A percentile compares a stretch with the other conserved stretches of the same genome.
phyloP scores from a whole-genome alignment of 805 yeast genomes.

The Millerago galiae region DNA sequence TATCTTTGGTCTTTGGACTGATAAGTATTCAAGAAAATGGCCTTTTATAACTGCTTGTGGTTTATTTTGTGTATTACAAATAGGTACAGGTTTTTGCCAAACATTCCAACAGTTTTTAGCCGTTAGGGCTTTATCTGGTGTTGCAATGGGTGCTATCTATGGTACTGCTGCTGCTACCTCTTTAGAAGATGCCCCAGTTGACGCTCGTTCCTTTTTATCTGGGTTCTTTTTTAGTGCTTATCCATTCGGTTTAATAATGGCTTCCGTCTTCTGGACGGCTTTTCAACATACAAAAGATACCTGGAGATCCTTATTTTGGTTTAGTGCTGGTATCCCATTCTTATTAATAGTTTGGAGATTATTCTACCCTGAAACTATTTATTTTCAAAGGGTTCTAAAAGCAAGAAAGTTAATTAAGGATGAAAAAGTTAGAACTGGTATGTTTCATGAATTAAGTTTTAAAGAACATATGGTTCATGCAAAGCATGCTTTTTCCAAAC shows the following conservation, averaged over 20 bases:
- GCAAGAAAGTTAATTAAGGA: conserved; percentile 21
- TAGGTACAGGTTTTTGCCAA: conserved; percentile 58
- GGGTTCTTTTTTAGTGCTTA: conserved; percentile 55
- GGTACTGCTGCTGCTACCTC: conserved; percentile 39
- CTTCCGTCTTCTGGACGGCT: conserved; percentile 59
- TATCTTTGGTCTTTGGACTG: conserved; percentile 57
- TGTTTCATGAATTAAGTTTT: conserved; percentile 21
- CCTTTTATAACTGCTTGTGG: conserved; percentile 51
- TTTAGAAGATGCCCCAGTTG: conserved; percentile 56
- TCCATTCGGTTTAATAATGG: conserved; percentile 60
- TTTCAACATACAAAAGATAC: conserved; percentile 41
- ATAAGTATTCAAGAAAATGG: conserved; percentile 60
- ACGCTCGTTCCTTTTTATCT: conserved; percentile 55
- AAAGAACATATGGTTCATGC: conserved; percentile 16
- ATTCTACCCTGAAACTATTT: conserved; percentile 52
- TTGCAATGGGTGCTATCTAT: conserved; percentile 46
- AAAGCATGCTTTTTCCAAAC: conserved; percentile 18
- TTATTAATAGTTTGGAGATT: conserved; percentile 52
- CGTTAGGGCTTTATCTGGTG: conserved; percentile 56
- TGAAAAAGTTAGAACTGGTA: conserved; percentile 23
- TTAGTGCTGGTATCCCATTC: conserved; percentile 58
- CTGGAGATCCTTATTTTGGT: conserved; percentile 73
- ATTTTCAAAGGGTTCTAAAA: conserved; percentile 33
- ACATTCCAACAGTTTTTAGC: conserved; percentile 54
- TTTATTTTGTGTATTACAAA: conserved; percentile 47